A percentile compares a stretch with the other conserved stretches of the same genome.
Conservation (phyloP, 2,329 filamentous ascomycete genomes). For the Aspergillus viridinutans region DNA sequence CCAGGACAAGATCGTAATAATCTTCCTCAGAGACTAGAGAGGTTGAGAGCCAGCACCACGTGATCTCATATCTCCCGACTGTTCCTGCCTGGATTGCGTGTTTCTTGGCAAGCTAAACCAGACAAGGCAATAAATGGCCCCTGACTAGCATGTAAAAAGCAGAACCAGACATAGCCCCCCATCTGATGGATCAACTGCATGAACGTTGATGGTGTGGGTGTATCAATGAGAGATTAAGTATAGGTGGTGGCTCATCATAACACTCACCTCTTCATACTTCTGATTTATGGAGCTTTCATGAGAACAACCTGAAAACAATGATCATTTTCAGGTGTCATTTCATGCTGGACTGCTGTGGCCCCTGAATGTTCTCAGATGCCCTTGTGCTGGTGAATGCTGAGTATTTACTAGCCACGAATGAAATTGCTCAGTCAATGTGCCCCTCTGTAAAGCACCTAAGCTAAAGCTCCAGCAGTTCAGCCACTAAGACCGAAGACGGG, state of each 20-base stretch:
- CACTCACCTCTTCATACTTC: not conserved
- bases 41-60: not conserved
- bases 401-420: not conserved
- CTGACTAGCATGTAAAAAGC: too few relatives aligned
- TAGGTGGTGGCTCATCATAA: too few relatives aligned
- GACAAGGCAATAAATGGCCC: not conserved
- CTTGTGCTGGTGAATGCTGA: not conserved
- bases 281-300: not conserved
- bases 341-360: not conserved
- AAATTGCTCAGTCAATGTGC: not conserved
- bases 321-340: not conserved
- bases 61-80: not conserved
- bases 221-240: not conserved
- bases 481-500: not conserved
- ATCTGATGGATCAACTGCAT: not conserved
- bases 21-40: not conserved
- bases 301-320: not conserved
- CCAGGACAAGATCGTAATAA: not conserved
- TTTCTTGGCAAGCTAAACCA: not conserved
- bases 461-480: not conserved
- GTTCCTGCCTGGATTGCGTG: not conserved
- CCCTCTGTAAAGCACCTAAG: not conserved
- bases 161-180: not conserved
- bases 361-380: not conserved
- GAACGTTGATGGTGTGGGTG: not conserved